Base-by-base conservation (phyloP, 495 filamentous ascomycete species). In the Podospora bellae-mahoneyi region DNA sequence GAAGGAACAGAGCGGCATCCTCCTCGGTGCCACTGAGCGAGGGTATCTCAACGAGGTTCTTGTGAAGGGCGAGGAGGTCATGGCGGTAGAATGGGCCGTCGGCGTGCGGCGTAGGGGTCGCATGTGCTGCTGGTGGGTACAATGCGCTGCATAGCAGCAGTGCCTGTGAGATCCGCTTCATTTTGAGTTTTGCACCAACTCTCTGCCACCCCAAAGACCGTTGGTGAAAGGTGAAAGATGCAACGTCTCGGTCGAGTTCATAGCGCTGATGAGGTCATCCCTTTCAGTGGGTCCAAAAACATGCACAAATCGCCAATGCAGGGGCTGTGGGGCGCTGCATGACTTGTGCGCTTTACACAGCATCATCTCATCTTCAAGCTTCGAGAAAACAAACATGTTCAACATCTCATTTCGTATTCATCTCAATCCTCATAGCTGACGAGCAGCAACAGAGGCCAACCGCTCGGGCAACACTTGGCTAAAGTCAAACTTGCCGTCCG, bases 1-100 rank as follows among this genome's bases (percentile, higher is more conserved):
- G 82, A 9, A 99, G 84, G 78, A 89, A 95, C 64, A 81, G 69
- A 48, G 88, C 91, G 53, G 91, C 86, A 2, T 84, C 80, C 69
- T 86, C 78, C 74, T 99, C 95, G 71, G 90, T 84, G 61, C 85
- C 84, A n/a, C 87, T 87, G 70, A 96, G 84, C 7, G 93, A 97
- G 55, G 89, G 81, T 61, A 91, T 89, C 64, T 90, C 80, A 54
- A 97, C 85, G 7, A 99, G 87, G 26, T 85, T 80, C 55, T 88
- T 85, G 79, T 97, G 95, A 6, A 97, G 84, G 19, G 85, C 83
- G 64, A 96, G 86, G n/a, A 97, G 84, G 10, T 73, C 60, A 9
- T 71, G 64, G 62, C 82, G 79, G 68, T 83, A 83, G 15, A 77
- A 28, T 1, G 80, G 75, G 5, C 72, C 73, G 26, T 23, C 32